Percentiles rank a stretch among this genome's conserved stretches.
Evolutionary conservation across 2,329 filamentous ascomycete genomes (phyloP).

Genomic region (Alternaria sp.): DNA sequence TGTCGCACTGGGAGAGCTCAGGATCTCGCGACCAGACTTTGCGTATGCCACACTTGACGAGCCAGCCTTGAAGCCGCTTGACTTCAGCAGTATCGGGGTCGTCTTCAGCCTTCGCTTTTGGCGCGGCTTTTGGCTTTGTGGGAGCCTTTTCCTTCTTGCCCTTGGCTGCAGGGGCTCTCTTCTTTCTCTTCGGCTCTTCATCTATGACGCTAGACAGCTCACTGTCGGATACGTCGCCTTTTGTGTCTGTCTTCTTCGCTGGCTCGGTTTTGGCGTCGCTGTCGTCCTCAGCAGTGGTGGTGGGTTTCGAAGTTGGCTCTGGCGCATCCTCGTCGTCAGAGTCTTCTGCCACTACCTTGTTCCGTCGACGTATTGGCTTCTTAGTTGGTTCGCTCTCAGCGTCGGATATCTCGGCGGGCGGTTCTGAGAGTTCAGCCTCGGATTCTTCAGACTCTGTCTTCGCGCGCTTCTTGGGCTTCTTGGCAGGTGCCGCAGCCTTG

Average conservation of each 20-base stretch:
- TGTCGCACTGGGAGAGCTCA: conserved; percentile 80
- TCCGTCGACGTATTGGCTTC: conserved; percentile 32
- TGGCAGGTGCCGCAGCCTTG: conserved; percentile 37
- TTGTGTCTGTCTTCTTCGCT: conserved; percentile 25
- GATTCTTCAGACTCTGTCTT: conserved; percentile 37
- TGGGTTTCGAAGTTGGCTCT: conserved; percentile 18
- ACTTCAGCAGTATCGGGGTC: conserved; percentile 79
- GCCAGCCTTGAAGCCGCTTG: conserved; percentile 85
- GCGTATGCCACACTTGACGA: conserved; percentile 88
- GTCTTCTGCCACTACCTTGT: conserved; percentile 42
- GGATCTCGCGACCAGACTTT: conserved; percentile 81
- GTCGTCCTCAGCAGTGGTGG: conserved; percentile 19
- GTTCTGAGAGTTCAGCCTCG: conserved; percentile 33
- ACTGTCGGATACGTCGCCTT: conserved; percentile 60
- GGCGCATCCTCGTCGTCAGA: conserved; percentile 35
- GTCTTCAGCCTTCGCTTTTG: conserved; percentile 51
- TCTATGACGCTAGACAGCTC: conserved; percentile 82
- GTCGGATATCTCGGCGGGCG: conserved; percentile 30
- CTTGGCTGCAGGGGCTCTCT: conserved; percentile 41
- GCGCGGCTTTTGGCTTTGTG: conserved; percentile 50
- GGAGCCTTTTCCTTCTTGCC: conserved; percentile 40
- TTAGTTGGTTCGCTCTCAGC: conserved; percentile 40
- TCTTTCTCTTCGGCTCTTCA: conserved; percentile 70
- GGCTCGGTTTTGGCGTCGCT: conserved; percentile 22
- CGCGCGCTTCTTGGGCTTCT: conserved; percentile 35